Conservation (phyloP, 257 asterid genomes). For the Ligustrum vulgare region DNA sequence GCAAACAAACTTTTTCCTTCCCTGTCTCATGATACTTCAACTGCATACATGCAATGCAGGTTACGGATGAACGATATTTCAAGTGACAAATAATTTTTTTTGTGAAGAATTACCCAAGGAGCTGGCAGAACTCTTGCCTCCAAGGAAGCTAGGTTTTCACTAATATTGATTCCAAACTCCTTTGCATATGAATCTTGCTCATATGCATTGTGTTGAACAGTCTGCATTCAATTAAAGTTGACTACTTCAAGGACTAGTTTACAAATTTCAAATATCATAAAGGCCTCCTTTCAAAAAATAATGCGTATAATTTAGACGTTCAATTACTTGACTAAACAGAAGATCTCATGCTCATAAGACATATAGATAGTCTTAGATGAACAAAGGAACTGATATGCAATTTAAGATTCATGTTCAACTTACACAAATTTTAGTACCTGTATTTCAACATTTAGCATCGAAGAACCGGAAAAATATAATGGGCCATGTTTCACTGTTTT, state of each 20-base stretch:
- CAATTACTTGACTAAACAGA: background rate
- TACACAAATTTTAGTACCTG: background rate
- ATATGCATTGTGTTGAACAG: constrained; percentile 81
- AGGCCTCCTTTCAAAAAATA: background rate
- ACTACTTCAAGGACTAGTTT: background rate
- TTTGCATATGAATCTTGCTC: constrained; percentile 91
- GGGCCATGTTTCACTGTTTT: background rate
- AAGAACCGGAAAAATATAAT: background rate
- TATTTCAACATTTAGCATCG: background rate
- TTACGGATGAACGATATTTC: constrained; percentile 8
- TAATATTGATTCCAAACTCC: constrained; percentile 89
- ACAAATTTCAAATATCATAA: too few relatives aligned
- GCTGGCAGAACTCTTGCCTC: constrained; percentile 99
- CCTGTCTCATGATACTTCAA: constrained; percentile 91
- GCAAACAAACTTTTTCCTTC: constrained; percentile 93
- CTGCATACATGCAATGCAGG: constrained; percentile 38
- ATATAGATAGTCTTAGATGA: background rate
- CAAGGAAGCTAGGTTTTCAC: constrained; percentile 73
- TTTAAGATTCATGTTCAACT: background rate
- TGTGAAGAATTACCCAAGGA: constrained; percentile 75
- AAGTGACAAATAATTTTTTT: background rate
- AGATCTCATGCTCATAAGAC: background rate
- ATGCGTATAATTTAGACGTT: background rate
- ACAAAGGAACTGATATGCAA: background rate
- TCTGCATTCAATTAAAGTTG: constrained; percentile 38